Evolutionary conservation across 1,139 yeast genomes (phyloP).

Genomic region (Lodderomyces theae): DNA sequence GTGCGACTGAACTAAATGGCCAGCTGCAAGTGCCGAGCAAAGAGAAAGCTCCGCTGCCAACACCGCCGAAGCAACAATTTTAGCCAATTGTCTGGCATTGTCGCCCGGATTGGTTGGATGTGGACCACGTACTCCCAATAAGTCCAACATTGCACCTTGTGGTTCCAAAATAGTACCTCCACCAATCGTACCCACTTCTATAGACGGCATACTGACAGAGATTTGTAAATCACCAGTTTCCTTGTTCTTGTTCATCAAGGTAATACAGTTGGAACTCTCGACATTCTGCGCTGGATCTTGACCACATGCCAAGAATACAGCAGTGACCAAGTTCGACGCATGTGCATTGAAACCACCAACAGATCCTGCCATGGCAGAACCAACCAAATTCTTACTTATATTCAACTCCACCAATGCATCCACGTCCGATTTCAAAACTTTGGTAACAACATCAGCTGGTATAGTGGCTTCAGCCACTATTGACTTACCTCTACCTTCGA

Average conservation of each 20-base stretch:
- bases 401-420: slow-evolving; percentile 89
- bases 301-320: slow-evolving; percentile 90
- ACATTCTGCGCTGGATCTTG: slow-evolving; percentile 99
- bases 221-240: slow-evolving; percentile 78
- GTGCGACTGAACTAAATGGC: slow-evolving; percentile 96
- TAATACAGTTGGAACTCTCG: slow-evolving; percentile 95
- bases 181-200: slow-evolving; percentile 98
- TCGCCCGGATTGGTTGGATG: slow-evolving; percentile 92
- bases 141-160: slow-evolving; percentile 93
- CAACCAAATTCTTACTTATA: slow-evolving; percentile 83
- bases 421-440: slow-evolving; percentile 87
- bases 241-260: slow-evolving; percentile 72
- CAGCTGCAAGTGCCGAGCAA: slow-evolving; percentile 95
- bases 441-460: slow-evolving; percentile 75
- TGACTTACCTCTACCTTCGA: slow-evolving; percentile 98
- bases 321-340: slow-evolving; percentile 94
- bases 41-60: slow-evolving; percentile 95
- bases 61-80: slow-evolving; percentile 90
- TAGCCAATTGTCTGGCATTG: slow-evolving; percentile 94
- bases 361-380: slow-evolving; percentile 98
- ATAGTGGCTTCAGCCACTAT: slow-evolving; percentile 96
- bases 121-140: slow-evolving; percentile 94
- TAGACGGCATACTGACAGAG: slow-evolving; percentile 97
- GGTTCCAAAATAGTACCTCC: slow-evolving; percentile 98
- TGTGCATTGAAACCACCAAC: slow-evolving; percentile 98